These are phyloP conservation scores for Phytopythium kandeliae DNA, from an alignment of 352 stramenopile genomes.

Conservation along the genomic window DNA sequence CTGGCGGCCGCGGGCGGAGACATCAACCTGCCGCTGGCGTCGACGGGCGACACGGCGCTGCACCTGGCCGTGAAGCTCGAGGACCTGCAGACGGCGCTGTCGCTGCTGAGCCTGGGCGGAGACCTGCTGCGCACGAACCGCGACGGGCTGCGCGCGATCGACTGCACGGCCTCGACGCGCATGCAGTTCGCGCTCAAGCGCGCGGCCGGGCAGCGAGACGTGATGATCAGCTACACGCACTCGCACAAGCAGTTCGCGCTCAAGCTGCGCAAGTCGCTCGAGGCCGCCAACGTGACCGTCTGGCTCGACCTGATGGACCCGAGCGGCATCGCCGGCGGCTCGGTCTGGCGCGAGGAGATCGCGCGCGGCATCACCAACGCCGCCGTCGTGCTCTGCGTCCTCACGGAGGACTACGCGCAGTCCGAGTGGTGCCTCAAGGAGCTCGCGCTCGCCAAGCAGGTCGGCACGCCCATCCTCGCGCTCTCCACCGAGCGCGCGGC, in stretches of 20 bases:
- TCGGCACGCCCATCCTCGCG: conserved; percentile 69
- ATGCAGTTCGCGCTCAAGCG: conserved; percentile 73
- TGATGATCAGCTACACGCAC: conserved; percentile 77
- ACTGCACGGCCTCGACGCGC: conserved; percentile 56
- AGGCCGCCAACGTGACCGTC: conserved; percentile 56
- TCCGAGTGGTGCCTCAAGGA: conserved; percentile 67
- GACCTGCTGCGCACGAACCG: conserved; percentile 78
- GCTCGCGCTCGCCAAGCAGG: conserved; percentile 58
- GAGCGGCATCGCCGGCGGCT: conserved; percentile 48
- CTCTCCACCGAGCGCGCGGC: conserved; percentile 67
- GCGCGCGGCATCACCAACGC: conserved; percentile 56
- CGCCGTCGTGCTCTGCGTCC: conserved; percentile 46
- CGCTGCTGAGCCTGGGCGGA: conserved; percentile 61
- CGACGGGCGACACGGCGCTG: conserved; percentile 64
- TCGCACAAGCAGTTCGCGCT: conserved; percentile 59
- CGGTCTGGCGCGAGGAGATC: conserved; percentile 65
- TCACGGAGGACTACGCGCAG: conserved; percentile 54
- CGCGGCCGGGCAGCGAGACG: conserved; percentile 53
- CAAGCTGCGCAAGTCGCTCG: conserved; percentile 44
- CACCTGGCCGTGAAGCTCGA: conserved; percentile 81
- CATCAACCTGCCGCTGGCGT: conserved; percentile 68
- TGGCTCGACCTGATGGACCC: conserved; percentile 70
- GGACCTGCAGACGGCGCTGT: conserved; percentile 62
- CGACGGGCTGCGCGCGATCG: conserved; percentile 43
- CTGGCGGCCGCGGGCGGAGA: conserved; percentile 55